Evolutionary conservation across 306 rosid genomes (phyloP), one percentile per base, ranked within the genome.

Genomic region (Trifolium subterraneum): DNA sequence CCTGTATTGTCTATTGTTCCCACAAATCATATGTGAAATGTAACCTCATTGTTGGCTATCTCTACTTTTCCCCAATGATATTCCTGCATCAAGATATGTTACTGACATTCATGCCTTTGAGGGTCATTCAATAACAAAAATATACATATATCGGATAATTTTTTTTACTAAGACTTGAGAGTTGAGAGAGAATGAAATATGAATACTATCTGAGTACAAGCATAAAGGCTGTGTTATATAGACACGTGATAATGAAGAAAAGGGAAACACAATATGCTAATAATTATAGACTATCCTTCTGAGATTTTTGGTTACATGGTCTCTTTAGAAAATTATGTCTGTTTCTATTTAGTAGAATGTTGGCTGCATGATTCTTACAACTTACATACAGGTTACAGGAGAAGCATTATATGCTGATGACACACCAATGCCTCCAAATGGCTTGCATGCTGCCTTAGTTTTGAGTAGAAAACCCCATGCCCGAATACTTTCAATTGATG

Each of bases 391-490:
- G 98, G 97, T 91, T 71, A 87, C 97, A 58, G 98, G 98, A 68
- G 97, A 88, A 83, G 98, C 96, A 58, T 91, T 86, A 82, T 94
- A 94, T 83, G 86, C 88, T 15, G 98, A 88, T 77, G 98, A 94
- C 78, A 73, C 81, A 52, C 86, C 77, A 39, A 64, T 90, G 80
- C 91, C 97, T 79, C 83, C 84, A 47, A 87, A 85, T 67, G 85
- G 96, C 82, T 77, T 91, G 85, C 98, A 94, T 81, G 96, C 97
- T 67, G 92, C 91, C 80, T 86, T 94, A 36, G 80, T 94, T 72
- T 77, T 94, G 89, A 94, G 97, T 86, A 83, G 56, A 78, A 91
- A 86, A 75, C 94, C 97, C 71, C 98, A 94, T 87, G 98, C 97
- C 59, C 89, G 87, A 70, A 90, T 94, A 51, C 74, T 84, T 88